Conservation (phyloP, 257 asterid genomes). For the Linderniella brevidens region DNA sequence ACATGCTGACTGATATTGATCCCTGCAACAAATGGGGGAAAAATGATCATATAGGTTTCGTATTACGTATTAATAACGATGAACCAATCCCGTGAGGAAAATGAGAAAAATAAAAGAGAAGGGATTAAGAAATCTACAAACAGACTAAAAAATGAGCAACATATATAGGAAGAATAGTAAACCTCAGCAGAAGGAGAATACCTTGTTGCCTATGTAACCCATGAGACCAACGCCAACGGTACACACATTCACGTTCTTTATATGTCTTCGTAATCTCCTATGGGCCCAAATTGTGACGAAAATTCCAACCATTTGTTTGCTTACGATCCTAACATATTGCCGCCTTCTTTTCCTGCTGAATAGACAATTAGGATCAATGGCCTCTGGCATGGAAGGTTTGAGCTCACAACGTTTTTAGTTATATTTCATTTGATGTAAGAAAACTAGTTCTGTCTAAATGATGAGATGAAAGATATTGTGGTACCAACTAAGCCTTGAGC, state of each 20-base stretch:
- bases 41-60: slow-evolving; percentile 9
- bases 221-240: slow-evolving; percentile 92
- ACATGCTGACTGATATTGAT: slow-evolving; percentile 87
- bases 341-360: slow-evolving; percentile 63
- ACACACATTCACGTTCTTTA: slow-evolving; percentile 59
- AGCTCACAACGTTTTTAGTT: too few species aligned
- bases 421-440: too few species aligned
- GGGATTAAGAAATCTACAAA: not conserved
- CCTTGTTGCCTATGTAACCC: slow-evolving; percentile 99
- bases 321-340: slow-evolving; percentile 58
- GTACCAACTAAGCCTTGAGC: too few species aligned
- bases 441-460: too few species aligned
- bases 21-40: slow-evolving; percentile 40
- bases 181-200: slow-evolving; percentile 16
- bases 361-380: slow-evolving; percentile 54
- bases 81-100: not conserved
- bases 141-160: not conserved
- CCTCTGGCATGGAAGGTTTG: too few species aligned
- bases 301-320: slow-evolving; percentile 96
- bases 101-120: not conserved
- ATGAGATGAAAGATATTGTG: too few species aligned
- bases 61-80: not conserved
- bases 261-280: slow-evolving; percentile 68
- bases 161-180: slow-evolving; percentile 9
- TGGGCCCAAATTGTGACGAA: slow-evolving; percentile 85